Evolutionary conservation across 192 early-diverging fungal species (phyloP), one percentile per base, ranked within the genome.

Genomic region (Coemansia sp.): DNA sequence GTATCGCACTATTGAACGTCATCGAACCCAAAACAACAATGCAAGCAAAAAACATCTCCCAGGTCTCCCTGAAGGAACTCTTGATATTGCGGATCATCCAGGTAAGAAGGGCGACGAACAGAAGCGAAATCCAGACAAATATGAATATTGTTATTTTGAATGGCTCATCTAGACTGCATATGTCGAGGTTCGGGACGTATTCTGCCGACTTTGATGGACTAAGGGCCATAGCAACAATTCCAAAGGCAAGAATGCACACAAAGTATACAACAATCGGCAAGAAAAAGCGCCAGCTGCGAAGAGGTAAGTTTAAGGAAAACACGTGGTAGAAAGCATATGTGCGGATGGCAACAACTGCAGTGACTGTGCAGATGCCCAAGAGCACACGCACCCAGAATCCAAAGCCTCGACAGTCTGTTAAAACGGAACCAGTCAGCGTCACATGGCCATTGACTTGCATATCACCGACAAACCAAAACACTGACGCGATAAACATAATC

Each of bases 401-500:
- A 39, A 65, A 79, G 25, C 42, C 65, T 15, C 60, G 40, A 58
- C 77, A 79, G 61, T 63, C 58, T 2, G 58, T 64, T 16, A 68
- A 52, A 15, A 58, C 48, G 0, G 64, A 20, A 49, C 42, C 43
- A 16, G 21, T 39, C 4, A 68, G 25, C 7, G 43, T 64, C n/a
- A 73, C 55, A 58, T 74, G 71, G 0, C 77, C 71, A 45, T 71
- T 74, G 23, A 67, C 59, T 13, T 70, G 58, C 4, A 59, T 18
- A 37, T 79, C 77, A 30, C 77, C 77, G 18, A 79, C 30, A n/a
- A 65, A 71, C 77, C 77, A 79, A 28, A 72, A 57, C 0, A 25
- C 59, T 3, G 59, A 71, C 12, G 35, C 49, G 18, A 60, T 30
- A 18, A 61, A 68, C 18, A 64, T 13, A 28, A 55, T 53, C 34